Evolutionary conservation across 2,329 filamentous ascomycete genomes (phyloP), one percentile per base, ranked within the genome.

Genomic region (Dothistroma septosporum): DNA sequence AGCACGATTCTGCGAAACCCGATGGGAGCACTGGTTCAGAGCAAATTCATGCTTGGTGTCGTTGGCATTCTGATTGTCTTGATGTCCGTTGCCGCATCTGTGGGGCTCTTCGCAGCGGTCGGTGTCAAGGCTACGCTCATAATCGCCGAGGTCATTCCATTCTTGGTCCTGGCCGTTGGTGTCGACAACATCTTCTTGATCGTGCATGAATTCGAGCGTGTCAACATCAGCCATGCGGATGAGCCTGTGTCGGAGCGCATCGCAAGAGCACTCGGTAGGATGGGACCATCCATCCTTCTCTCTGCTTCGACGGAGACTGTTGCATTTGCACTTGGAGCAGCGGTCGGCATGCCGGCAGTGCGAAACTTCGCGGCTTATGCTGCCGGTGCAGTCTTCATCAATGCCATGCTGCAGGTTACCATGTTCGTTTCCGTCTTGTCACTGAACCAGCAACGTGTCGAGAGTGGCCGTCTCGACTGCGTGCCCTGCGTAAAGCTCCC

Each of bases 101-200:
- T 99, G 57, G 94, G 94, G 0, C 80, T 99, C 47, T 99, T 97
- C 72, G 96, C 94, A 0, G 94, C 91, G 73, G 84, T 87, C 41
- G 92, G 92, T 0, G 85, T 99, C 70, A 97, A 96, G 76, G 94
- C 93, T 14, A 99, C 94, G 0, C 80, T 99, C 66, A 99, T 99
- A 71, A 99, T 99, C 63, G 93, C 95, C 4, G 94, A 99, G 73
- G 94, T 99, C 63, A 99, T 99, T 66, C 94, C 94, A 0, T 99
- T 99, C 76, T 87, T 99, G 65, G 93, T 99, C 10, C 80, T 99
- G 21, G 94, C 94, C 12, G 92, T 99, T 31, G 94, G 94, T 50
- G 95, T 99, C 2, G 94, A 99, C 82, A 99, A 99, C 72, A 97
- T 99, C 70, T 99, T 99, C 78, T 80, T 99, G 59, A 96, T 99